Conservation (phyloP, 495 filamentous ascomycete species). For the Durotheca rogersii region DNA sequence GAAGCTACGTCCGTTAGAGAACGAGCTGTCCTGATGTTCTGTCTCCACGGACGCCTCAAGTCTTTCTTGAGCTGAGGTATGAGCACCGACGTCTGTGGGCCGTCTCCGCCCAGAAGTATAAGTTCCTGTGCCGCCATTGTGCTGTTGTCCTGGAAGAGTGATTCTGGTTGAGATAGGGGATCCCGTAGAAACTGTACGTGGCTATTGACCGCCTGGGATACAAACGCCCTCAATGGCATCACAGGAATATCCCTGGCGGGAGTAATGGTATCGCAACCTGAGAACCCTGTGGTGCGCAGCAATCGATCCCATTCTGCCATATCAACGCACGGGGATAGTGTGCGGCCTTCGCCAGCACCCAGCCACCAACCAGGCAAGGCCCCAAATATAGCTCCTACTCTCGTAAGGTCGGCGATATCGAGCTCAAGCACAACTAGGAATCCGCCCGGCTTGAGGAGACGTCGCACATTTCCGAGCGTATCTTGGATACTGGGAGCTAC, state of each 20-base stretch:
- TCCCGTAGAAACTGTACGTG: background rate
- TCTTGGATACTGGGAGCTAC: too few relatives aligned
- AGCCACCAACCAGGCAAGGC: slow-evolving; percentile 53
- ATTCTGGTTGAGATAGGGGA: background rate
- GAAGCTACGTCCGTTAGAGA: too few relatives aligned
- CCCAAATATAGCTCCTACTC: slow-evolving; percentile 39
- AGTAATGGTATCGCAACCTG: slow-evolving; percentile 46
- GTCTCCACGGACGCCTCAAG: too few relatives aligned
- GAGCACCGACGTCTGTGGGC: slow-evolving; percentile 1
- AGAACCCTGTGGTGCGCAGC: slow-evolving; percentile 44
- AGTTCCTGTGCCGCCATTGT: slow-evolving; percentile 6
- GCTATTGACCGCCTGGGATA: slow-evolving; percentile 47
- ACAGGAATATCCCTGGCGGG: too few relatives aligned
- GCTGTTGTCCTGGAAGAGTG: slow-evolving; percentile 20
- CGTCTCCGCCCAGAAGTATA: too few relatives aligned
- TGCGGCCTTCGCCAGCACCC: slow-evolving; percentile 55
- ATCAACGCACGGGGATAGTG: slow-evolving; percentile 38
- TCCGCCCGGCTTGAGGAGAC: slow-evolving; percentile 57
- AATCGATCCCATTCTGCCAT: slow-evolving; percentile 41
- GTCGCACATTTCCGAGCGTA: too few relatives aligned
- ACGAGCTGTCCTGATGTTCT: too few relatives aligned
- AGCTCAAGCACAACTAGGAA: slow-evolving; percentile 50
- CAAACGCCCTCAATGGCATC: too few relatives aligned
- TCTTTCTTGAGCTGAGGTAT: too few relatives aligned
- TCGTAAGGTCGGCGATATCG: slow-evolving; percentile 33